Conservation (phyloP, 169 alveolate genomes). For the Eimeria necatrix region DNA sequence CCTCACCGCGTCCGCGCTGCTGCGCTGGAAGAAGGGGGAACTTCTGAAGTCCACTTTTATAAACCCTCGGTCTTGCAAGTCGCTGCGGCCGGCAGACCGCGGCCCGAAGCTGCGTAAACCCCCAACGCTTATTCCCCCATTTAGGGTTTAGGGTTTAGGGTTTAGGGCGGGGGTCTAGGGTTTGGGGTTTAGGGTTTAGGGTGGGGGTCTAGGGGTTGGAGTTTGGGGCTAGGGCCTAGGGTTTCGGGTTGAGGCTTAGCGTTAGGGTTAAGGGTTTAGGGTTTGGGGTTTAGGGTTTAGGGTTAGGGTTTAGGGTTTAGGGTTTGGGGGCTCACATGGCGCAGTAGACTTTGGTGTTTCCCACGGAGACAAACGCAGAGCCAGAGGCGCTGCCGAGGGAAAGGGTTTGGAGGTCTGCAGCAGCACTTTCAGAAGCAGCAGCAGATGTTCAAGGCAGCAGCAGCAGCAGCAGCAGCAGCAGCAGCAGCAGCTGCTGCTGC, state of each 20-base stretch:
- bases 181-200: no score
- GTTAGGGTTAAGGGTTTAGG: not conserved
- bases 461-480: constrained; percentile 38
- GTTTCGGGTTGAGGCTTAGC: not conserved
- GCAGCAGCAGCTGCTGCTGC: constrained; percentile 14
- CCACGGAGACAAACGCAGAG: constrained; percentile 71
- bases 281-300: not conserved
- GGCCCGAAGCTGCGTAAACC: constrained; percentile 40
- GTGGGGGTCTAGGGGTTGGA: no score
- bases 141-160: not conserved
- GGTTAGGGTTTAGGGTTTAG: constrained; percentile 32
- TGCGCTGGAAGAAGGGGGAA: constrained; percentile 9
- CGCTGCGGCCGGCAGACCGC: constrained; percentile 39
- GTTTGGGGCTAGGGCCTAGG: not conserved
- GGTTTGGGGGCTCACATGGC: constrained; percentile 61
- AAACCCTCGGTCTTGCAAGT: constrained; percentile 48
- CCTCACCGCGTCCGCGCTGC: not conserved
- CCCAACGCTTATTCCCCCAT: not conserved
- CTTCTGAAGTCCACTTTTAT: not conserved
- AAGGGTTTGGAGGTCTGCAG: constrained; percentile 64
- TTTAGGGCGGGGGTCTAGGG: not conserved
- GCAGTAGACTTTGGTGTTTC: constrained; percentile 77
- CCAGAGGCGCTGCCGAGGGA: constrained; percentile 67
- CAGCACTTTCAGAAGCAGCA: not conserved
- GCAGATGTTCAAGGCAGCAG: not conserved